These are phyloP conservation scores for Trypanosoma mega DNA, from an alignment of 208 protist genomes.

Conservation along the genomic window DNA sequence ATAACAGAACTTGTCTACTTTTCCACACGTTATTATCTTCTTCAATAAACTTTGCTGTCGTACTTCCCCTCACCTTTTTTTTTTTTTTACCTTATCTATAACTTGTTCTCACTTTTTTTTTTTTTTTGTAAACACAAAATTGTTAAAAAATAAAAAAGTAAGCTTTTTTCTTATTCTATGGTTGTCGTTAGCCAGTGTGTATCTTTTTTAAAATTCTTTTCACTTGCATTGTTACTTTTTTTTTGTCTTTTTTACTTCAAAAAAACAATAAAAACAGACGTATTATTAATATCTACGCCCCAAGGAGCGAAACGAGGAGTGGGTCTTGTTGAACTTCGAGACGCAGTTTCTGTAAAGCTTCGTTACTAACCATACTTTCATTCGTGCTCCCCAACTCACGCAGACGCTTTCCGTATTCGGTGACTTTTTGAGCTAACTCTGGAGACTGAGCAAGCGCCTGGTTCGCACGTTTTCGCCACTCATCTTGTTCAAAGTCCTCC, in stretches of 20 bases:
- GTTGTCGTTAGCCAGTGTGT: no score
- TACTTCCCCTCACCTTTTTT: background rate
- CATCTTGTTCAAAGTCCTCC: constrained; percentile 72
- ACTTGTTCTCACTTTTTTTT: background rate
- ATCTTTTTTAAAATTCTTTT: no score
- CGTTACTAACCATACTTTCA: constrained; percentile 17
- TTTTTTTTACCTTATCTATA: background rate
- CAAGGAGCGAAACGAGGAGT: constrained; percentile 31
- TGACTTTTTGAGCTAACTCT: constrained; percentile 35
- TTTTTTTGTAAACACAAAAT: no score
- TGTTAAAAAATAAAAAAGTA: no score
- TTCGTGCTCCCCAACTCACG: constrained; percentile 45
- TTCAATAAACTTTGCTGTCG: background rate
- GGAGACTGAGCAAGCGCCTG: constrained; percentile 17
- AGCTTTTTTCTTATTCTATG: background rate
- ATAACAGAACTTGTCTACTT: background rate
- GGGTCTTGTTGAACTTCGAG: constrained; percentile 49
- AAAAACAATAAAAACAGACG: constrained; percentile 5
- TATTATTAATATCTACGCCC: constrained; percentile 2
- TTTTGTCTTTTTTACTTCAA: no score
- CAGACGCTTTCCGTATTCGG: constrained; percentile 68
- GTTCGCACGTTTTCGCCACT: background rate
- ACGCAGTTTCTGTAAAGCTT: constrained; percentile 36
- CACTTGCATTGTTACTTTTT: no score
- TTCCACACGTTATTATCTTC: background rate